A percentile compares a stretch with the other conserved stretches of the same genome.
Conservation (phyloP, 495 filamentous ascomycete genomes). For the Penicillium verhagenii region DNA sequence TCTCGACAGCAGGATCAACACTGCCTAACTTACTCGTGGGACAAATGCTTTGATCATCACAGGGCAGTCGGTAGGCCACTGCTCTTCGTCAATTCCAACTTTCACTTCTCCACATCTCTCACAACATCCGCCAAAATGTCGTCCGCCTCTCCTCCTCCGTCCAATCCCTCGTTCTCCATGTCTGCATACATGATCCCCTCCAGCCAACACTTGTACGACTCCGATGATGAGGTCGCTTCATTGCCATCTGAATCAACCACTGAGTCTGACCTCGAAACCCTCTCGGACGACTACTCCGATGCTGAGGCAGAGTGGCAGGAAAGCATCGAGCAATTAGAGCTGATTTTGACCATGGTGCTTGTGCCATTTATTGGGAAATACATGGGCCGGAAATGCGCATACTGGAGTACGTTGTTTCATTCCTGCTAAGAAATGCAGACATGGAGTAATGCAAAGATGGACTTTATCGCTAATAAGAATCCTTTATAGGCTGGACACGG, state of each 20-base stretch:
- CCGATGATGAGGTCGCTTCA: slow-evolving; percentile 72
- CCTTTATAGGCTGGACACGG: slow-evolving; percentile 60
- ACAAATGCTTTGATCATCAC: slow-evolving; percentile 26
- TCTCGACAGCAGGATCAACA: slow-evolving; percentile 9
- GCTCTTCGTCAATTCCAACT: slow-evolving; percentile 20
- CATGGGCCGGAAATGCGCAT: slow-evolving; percentile 88
- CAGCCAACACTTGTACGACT: slow-evolving; percentile 37
- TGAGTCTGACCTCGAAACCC: slow-evolving; percentile 55
- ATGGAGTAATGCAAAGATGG: no score
- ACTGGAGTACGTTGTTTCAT: slow-evolving; percentile 69
- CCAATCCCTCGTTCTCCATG: slow-evolving; percentile 44
- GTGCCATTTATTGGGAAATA: slow-evolving; percentile 93
- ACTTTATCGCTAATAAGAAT: not conserved
- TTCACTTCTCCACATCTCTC: slow-evolving; percentile 7
- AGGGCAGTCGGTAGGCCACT: slow-evolving; percentile 44
- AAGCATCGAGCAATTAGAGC: slow-evolving; percentile 86
- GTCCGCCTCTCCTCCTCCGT: slow-evolving; percentile 29
- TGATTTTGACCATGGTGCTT: slow-evolving; percentile 88
- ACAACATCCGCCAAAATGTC: slow-evolving; percentile 27
- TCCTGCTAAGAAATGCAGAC: no score
- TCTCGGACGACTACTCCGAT: slow-evolving; percentile 61
- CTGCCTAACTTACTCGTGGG: not conserved
- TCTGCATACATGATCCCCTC: slow-evolving; percentile 45
- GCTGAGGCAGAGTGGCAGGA: slow-evolving; percentile 94
- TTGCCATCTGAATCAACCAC: slow-evolving; percentile 71